Evolutionary conservation across 148 eudicot species (phyloP).

Genomic region (Arbutus unedo): DNA sequence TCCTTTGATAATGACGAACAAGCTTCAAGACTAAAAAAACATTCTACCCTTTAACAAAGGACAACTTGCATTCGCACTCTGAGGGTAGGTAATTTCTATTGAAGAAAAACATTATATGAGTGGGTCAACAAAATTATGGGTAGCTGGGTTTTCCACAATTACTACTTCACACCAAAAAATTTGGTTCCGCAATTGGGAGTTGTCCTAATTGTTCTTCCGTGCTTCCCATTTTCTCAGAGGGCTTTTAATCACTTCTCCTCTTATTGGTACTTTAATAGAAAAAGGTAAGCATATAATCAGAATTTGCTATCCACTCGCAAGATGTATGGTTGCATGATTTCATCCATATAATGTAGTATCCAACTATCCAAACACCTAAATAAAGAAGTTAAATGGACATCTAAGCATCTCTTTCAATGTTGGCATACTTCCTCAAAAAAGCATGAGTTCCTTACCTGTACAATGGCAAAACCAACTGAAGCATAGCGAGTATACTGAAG

Average conservation of each 20-base stretch:
- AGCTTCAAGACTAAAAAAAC: neutral
- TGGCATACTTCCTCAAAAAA: neutral
- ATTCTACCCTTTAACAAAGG: neutral
- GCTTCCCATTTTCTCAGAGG: neutral
- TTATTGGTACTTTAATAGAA: neutral
- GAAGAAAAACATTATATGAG: neutral
- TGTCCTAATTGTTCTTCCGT: neutral
- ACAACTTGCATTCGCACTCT: neutral
- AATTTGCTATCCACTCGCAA: neutral
- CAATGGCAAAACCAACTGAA: constrained; percentile 97
- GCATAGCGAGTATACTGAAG: constrained; percentile 97
- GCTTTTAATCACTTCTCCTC: neutral
- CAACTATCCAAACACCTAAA: neutral
- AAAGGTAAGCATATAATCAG: neutral
- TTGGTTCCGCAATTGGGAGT: neutral
- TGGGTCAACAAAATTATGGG: neutral
- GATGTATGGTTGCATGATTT: neutral
- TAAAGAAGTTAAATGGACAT: neutral
- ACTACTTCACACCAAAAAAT: neutral
- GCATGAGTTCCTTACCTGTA: constrained; percentile 63
- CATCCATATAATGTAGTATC: neutral
- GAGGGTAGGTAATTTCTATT: neutral
- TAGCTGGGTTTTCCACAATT: neutral
- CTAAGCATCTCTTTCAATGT: neutral
- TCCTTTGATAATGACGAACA: neutral